Evolutionary conservation across 768 basidiomycete genomes (phyloP).

Genomic region (Royoungia palumana): DNA sequence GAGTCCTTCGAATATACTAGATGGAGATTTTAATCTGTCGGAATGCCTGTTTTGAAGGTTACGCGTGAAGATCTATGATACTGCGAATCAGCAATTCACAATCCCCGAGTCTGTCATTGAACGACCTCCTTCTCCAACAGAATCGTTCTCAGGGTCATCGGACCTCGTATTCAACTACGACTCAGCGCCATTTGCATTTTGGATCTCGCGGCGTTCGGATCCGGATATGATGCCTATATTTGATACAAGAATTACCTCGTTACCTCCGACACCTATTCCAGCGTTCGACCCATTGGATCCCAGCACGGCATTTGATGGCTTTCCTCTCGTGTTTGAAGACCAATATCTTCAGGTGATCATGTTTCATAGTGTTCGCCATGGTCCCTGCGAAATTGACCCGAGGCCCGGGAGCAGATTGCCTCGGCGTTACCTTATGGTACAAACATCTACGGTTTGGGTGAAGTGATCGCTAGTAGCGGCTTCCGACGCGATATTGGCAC

Average conservation of each 20-base stretch:
- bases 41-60: too few species aligned
- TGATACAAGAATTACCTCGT: slow-evolving; percentile 60
- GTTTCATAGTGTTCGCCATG: slow-evolving; percentile 19
- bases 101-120: slow-evolving; percentile 52
- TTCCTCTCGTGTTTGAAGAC: slow-evolving; percentile 73
- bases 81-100: slow-evolving; percentile 56
- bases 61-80: slow-evolving; percentile 65
- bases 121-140: slow-evolving; percentile 36
- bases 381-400: too few species aligned
- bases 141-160: slow-evolving; percentile 38
- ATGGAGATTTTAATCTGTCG: background rate
- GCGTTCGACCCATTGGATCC: slow-evolving; percentile 49
- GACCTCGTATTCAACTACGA: slow-evolving; percentile 69
- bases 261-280: slow-evolving; percentile 41
- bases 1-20: slow-evolving; percentile 5
- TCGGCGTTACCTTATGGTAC: slow-evolving; percentile 61
- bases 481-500: slow-evolving; percentile 57
- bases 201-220: slow-evolving; percentile 66
- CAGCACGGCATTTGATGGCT: slow-evolving; percentile 57
- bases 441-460: slow-evolving; percentile 77
- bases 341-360: slow-evolving; percentile 63
- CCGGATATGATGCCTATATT: slow-evolving; percentile 56
- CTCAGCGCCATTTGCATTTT: slow-evolving; percentile 66
- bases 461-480: slow-evolving; percentile 65
- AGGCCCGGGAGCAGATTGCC: slow-evolving; percentile 40